phyloP scores from a whole-genome alignment of 2,329 filamentous ascomycete genomes.

The Stagonosporopsis rhizophila region DNA sequence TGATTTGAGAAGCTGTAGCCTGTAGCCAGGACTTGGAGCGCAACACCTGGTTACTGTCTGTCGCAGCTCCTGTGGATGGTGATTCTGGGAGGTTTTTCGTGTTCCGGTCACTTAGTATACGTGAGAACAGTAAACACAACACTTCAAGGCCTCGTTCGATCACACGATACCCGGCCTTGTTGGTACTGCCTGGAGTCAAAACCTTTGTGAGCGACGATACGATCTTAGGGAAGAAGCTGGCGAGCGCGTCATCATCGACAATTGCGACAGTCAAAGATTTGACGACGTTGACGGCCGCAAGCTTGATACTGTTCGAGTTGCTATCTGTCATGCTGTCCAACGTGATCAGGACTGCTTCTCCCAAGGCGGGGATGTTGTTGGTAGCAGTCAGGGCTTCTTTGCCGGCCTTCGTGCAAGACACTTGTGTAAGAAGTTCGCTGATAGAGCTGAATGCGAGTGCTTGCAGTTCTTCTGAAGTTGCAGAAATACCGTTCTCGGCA shows the following conservation, averaged over 20 bases:
- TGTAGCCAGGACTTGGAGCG: conserved; percentile 72
- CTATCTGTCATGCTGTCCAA: conserved; percentile 75
- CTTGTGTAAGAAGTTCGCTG: conserved; percentile 67
- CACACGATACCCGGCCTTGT: conserved; percentile 67
- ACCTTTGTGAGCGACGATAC: conserved; percentile 82
- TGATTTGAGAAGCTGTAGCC: conserved; percentile 81
- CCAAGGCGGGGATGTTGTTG: conserved; percentile 76
- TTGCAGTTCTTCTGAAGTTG: conserved; percentile 75
- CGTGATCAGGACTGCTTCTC: conserved; percentile 81
- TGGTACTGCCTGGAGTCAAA: conserved; percentile 71
- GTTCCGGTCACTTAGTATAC: conserved; percentile 56
- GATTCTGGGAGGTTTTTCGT: conserved; percentile 38
- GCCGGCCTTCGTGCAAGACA: conserved; percentile 59
- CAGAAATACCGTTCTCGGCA: conserved; percentile 55
- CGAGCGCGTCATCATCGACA: conserved; percentile 75
- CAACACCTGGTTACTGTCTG: conserved; percentile 40
- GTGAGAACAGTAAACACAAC: conserved; percentile 57
- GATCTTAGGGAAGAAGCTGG: conserved; percentile 86
- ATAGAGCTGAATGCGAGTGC: conserved; percentile 75
- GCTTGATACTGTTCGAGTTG: conserved; percentile 70
- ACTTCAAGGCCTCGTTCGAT: conserved; percentile 68
- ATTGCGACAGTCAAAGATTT: conserved; percentile 68
- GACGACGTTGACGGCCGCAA: conserved; percentile 72
- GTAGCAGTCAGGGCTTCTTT: conserved; percentile 60
- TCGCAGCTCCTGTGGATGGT: conserved; percentile 10